Evolutionary conservation across 208 protist genomes (phyloP), one percentile per base, ranked within the genome.

Genomic region (Crithidia brevicula): DNA sequence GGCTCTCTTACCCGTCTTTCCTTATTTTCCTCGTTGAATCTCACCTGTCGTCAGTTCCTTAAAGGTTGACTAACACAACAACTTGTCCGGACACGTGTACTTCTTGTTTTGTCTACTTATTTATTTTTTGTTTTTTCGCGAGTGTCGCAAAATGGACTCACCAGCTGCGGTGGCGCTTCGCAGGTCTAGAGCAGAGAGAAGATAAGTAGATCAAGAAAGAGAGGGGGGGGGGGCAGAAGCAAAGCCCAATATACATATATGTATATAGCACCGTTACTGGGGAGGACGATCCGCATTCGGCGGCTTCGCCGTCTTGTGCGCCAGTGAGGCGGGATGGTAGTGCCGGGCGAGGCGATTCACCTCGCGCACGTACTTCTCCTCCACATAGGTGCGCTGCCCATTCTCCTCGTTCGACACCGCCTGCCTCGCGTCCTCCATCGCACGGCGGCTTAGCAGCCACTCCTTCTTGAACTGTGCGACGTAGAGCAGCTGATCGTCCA

Each of bases 391-490:
- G 11, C 77, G 61, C 0, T n/a, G 3, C 0, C 46, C 40, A 16
- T 58, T 36, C 59, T 96, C 88, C 31, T 74, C 74, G 28, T 59
- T 43, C 50, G 91, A 62, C 30, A 96, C 22, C n/a, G 81, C 60
- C 47, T 86, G 77, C 8, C 92, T 64, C 46, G 73, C 82, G 18
- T 68, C 73, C 72, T 94, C 87, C 18, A 91, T 67, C 30, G 74
- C 52, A 31, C 69, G 70, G 10, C 83, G 78, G 60, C 91, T 84
- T 59, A 82, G 74, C 46, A 96, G 69, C 89, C 92, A 96, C 69
- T 89, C 74, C 58, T 94, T 85, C 69, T 93, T 93, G 49, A 95
- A 91, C 67, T 94, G 80, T 4, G 83, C 66, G 5, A 96, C 87
- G 57, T 86, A 94, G 25, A 87, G 27, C 27, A 94, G 77, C 67